phyloP scores from a whole-genome alignment of 441 rosid species.

The Jatropha podagrica region DNA sequence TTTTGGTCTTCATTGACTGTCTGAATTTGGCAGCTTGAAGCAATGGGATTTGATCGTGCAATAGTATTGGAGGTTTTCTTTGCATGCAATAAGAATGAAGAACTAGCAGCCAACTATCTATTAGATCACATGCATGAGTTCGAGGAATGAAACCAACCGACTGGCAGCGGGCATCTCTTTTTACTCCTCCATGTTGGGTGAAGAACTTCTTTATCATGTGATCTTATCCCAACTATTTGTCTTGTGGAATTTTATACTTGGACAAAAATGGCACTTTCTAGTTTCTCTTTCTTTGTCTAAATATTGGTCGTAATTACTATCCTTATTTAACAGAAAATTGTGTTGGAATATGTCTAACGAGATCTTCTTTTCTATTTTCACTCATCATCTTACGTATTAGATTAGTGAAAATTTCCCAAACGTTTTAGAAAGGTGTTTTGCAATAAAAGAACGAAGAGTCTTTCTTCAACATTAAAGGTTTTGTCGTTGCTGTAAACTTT shows the following conservation, averaged over 20 bases:
- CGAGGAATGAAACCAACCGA: slow-evolving; percentile 46
- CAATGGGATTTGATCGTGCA: slow-evolving; percentile 88
- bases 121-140: slow-evolving; percentile 89
- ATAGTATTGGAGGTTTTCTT: slow-evolving; percentile 83
- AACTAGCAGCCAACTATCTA: slow-evolving; percentile 94
- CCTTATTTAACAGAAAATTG: not conserved
- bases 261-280: slow-evolving; percentile 6
- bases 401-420: no score
- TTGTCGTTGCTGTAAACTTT: no score
- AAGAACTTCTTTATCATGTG: slow-evolving; percentile 13
- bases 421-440: no score
- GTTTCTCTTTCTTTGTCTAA: not conserved
- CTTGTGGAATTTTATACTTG: slow-evolving; percentile 6
- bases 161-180: not conserved
- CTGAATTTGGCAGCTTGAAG: slow-evolving; percentile 63
- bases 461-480: no score
- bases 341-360: slow-evolving; percentile 1
- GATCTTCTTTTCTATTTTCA: not conserved
- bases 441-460: no score
- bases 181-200: slow-evolving; percentile 14
- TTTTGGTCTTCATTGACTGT: not conserved
- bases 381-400: no score
- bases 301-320: not conserved
- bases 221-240: slow-evolving; percentile 15
- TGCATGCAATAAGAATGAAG: slow-evolving; percentile 97